phyloP scores from a whole-genome alignment of 208 protist genomes.

The Trichomonas tenax region DNA sequence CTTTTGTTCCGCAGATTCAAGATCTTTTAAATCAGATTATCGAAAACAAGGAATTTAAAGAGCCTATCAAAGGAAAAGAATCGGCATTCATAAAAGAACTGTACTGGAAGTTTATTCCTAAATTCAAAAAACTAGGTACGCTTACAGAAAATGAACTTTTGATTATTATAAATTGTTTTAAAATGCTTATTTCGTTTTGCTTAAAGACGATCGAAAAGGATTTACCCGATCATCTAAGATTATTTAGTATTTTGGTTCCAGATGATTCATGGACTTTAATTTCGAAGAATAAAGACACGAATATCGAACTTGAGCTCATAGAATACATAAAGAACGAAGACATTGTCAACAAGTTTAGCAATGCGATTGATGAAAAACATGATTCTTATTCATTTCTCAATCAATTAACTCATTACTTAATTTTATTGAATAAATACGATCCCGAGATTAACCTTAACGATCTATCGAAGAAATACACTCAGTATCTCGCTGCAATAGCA shows the following conservation, averaged over 20 bases:
- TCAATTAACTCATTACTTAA: background rate
- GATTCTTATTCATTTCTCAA: background rate
- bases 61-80: background rate
- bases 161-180: background rate
- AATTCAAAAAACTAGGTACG: background rate
- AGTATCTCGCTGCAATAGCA: background rate
- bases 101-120: background rate
- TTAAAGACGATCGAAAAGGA: background rate
- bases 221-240: no score
- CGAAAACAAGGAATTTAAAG: background rate
- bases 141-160: background rate
- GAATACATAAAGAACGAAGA: background rate
- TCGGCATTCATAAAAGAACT: background rate
- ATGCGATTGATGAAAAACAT: background rate
- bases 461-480: background rate
- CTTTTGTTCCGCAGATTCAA: background rate
- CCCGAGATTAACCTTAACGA: background rate
- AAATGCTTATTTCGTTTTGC: background rate
- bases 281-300: background rate
- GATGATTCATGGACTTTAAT: background rate
- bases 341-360: background rate
- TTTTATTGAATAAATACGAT: background rate
- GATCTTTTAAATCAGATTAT: background rate
- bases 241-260: background rate
- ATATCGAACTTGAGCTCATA: background rate